These are phyloP conservation scores for Nothopassalora personata DNA, from an alignment of 2,329 filamentous ascomycete genomes.

Conservation along the genomic window DNA sequence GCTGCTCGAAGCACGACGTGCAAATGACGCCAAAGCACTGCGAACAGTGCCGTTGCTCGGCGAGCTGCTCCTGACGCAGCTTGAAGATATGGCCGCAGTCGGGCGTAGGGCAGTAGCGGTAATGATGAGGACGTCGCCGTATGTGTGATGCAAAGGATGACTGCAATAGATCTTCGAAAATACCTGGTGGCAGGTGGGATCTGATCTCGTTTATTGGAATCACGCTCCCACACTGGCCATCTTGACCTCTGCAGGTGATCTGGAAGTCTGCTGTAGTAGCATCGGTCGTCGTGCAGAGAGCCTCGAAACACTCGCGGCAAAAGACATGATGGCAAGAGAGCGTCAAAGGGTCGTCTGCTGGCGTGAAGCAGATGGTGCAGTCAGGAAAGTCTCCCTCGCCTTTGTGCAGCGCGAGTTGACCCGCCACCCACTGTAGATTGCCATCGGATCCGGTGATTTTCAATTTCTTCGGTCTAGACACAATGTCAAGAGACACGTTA, in stretches of 20 bases:
- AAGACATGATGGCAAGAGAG: conserved; percentile 3
- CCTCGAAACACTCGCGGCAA: conserved; percentile 8
- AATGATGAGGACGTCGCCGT: not conserved
- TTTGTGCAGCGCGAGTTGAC: not conserved
- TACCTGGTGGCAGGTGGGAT: not conserved
- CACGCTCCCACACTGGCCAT: not conserved
- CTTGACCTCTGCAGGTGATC: not conserved
- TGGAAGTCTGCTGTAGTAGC: not conserved
- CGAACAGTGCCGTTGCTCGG: not conserved
- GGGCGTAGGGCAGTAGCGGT: conserved; percentile 5
- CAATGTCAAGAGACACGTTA: not conserved
- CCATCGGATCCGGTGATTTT: not conserved
- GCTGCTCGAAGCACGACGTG: conserved; percentile 2
- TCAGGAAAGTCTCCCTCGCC: not conserved
- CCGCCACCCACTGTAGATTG: not conserved
- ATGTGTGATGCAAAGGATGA: conserved; percentile 2
- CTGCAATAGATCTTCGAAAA: not conserved
- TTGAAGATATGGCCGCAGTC: conserved; percentile 8
- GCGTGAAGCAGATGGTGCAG: conserved; percentile 7
- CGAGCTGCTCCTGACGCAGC: not conserved
- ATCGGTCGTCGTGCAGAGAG: not conserved
- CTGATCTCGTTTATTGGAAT: not conserved
- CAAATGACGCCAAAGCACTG: not conserved
- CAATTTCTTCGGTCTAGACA: not conserved
- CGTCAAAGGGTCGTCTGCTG: conserved; percentile 4